Evolutionary conservation across 2,329 filamentous ascomycete species (phyloP), one percentile per base, ranked within the genome.

Genomic region (Didymella segeticola): DNA sequence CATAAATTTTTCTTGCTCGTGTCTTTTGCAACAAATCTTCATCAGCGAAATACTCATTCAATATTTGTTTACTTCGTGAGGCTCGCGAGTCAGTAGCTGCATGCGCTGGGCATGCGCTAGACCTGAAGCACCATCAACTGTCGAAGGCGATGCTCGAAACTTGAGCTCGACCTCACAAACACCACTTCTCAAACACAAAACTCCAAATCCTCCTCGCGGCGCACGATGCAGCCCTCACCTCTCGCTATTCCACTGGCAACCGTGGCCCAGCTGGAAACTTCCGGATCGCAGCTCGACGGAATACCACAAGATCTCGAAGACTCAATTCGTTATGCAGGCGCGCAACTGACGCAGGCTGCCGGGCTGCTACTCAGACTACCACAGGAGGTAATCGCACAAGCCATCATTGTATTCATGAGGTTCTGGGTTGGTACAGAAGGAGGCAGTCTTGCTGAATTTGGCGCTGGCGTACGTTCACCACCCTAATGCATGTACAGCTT

Each of bases 331-430:
- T 89, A 87, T 72, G 82, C 87, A 47, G 87, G 88, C 29, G 86
- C 89, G 70, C 84, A 84, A 63, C 83, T 93, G 36, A 90, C 89
- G 3, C 90, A 95, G 75, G 86, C 88, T 19, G 89, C 90, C 10
- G 90, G 90, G 25, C 82, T 96, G 43, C 83, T 98, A 15, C 82
- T 99, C 3, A 86, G 90, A 41, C 81, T 98, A 31, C 90, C 91
- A 6, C 92, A 96, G 71, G 90, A 92, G 63, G 86, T 91, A 31
- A 90, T 95, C 31, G 90, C 92, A 4, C 90, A 92, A 68, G 91
- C 93, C 3, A 90, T 93, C 68, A 86, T 97, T 33, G 77, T 95
- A 0, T 85, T 96, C 27, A 88, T 89, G 45, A 85, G 93, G 12
- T 95, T 91, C 76, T 96, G 90, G 88, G 78, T 91, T 78, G 69